Percentiles rank a stretch among this genome's conserved stretches.
These are phyloP conservation scores for Penicillium capsulatum DNA, from an alignment of 2,329 filamentous ascomycete genomes.

Conservation along the genomic window DNA sequence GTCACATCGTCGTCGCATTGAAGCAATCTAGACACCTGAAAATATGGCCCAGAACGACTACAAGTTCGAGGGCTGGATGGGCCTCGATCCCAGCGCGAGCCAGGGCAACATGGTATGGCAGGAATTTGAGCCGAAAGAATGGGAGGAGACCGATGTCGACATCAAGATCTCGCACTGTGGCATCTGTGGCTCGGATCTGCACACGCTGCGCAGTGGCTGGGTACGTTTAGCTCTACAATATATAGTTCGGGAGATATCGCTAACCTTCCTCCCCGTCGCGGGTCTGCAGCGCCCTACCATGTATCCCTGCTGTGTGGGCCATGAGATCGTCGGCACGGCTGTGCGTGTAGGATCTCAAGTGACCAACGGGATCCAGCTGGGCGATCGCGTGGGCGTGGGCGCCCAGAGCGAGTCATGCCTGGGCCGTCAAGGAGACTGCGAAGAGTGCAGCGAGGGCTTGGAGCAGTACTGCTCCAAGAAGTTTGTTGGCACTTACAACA, in stretches of 20 bases:
- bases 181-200: slow-evolving; percentile 61
- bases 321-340: slow-evolving; percentile 61
- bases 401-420: slow-evolving; percentile 57
- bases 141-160: slow-evolving; percentile 62
- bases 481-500: slow-evolving; percentile 33
- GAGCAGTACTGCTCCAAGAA: slow-evolving; percentile 36
- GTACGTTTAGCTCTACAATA: no score
- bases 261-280: background rate
- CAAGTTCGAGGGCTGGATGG: slow-evolving; percentile 57
- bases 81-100: slow-evolving; percentile 46
- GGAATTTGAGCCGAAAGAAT: slow-evolving; percentile 60
- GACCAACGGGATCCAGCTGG: slow-evolving; percentile 28
- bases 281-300: slow-evolving; percentile 29
- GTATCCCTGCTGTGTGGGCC: slow-evolving; percentile 55
- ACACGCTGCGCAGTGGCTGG: slow-evolving; percentile 52
- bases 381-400: slow-evolving; percentile 51
- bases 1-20: background rate
- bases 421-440: slow-evolving; percentile 44
- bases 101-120: slow-evolving; percentile 55
- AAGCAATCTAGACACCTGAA: background rate
- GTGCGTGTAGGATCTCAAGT: slow-evolving; percentile 53
- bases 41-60: slow-evolving; percentile 37
- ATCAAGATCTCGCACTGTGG: slow-evolving; percentile 62
- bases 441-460: slow-evolving; percentile 48
- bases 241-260: no score